A percentile compares a stretch with the other conserved stretches of the same genome.
These are phyloP conservation scores for Ceratocystis cubensis DNA, from an alignment of 2,329 filamentous ascomycete species.

Conservation along the genomic window DNA sequence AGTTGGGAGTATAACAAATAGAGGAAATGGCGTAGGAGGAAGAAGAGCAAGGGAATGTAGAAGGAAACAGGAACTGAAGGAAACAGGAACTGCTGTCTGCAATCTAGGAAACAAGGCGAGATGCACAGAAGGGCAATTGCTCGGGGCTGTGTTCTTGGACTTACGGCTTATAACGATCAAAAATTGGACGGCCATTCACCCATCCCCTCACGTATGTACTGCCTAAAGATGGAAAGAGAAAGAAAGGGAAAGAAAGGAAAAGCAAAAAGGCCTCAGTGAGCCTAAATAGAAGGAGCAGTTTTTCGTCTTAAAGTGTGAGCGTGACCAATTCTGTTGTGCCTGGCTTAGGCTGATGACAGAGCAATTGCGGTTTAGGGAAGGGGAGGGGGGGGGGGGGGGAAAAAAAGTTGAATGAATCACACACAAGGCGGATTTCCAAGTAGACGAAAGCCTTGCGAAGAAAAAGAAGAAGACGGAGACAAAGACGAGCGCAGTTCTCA, in stretches of 20 bases:
- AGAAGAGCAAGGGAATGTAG: constrained; percentile 4
- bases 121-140: not conserved
- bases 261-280: not conserved
- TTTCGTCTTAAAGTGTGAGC: constrained; percentile 11
- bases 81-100: not conserved
- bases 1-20: too few species aligned
- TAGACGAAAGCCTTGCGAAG: not conserved
- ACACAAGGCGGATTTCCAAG: not conserved
- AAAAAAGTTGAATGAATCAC: not conserved
- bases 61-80: not conserved
- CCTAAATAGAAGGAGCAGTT: constrained; percentile 4
- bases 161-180: not conserved
- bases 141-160: not conserved
- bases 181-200: not conserved
- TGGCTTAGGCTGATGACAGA: constrained; percentile 6
- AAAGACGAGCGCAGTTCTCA: not conserved
- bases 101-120: not conserved
- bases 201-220: not conserved
- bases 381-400: constrained; percentile 14
- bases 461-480: constrained; percentile 7
- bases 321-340: constrained; percentile 12
- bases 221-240: not conserved
- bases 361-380: not conserved
- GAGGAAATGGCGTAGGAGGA: not conserved
- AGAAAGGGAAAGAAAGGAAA: not conserved